Conservation (phyloP, 495 filamentous ascomycete species). For the Aspergillus avenaceus region DNA sequence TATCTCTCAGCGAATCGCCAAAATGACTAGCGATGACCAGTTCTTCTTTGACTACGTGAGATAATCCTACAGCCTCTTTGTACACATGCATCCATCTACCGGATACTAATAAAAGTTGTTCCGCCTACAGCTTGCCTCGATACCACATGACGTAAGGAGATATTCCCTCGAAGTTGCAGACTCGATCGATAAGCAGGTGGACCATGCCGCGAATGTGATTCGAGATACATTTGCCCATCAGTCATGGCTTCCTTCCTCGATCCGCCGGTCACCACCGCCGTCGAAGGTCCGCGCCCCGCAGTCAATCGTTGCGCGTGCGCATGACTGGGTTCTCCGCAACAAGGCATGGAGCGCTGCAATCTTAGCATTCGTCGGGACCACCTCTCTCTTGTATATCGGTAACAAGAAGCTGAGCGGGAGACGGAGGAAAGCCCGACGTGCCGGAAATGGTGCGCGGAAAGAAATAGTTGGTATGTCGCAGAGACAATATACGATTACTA, state of each 20-base stretch:
- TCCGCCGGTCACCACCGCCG: constrained; percentile 54
- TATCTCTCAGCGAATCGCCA: constrained; percentile 15
- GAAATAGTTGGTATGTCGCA: constrained; percentile 68
- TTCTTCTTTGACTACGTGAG: constrained; percentile 48
- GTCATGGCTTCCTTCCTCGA: constrained; percentile 65
- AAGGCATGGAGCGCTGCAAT: constrained; percentile 65
- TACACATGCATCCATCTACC: too few species aligned
- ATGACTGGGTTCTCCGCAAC: constrained; percentile 64
- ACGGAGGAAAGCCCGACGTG: constrained; percentile 69
- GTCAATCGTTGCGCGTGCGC: constrained; percentile 36
- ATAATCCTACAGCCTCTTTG: background rate
- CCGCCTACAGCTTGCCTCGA: constrained; percentile 57
- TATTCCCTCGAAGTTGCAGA: constrained; percentile 67
- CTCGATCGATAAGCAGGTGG: constrained; percentile 71
- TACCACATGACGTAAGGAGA: constrained; percentile 65
- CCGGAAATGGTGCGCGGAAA: constrained; percentile 75
- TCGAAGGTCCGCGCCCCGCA: constrained; percentile 38
- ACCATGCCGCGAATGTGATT: constrained; percentile 58
- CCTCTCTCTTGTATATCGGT: constrained; percentile 61
- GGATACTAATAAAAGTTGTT: background rate
- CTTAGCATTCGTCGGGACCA: constrained; percentile 63
- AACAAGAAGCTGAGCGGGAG: constrained; percentile 55
- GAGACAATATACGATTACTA: background rate
- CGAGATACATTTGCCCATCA: constrained; percentile 59
- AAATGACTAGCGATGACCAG: constrained; percentile 50